Conservation (phyloP, 73 alveolate species). For the Halteria grandinella region DNA sequence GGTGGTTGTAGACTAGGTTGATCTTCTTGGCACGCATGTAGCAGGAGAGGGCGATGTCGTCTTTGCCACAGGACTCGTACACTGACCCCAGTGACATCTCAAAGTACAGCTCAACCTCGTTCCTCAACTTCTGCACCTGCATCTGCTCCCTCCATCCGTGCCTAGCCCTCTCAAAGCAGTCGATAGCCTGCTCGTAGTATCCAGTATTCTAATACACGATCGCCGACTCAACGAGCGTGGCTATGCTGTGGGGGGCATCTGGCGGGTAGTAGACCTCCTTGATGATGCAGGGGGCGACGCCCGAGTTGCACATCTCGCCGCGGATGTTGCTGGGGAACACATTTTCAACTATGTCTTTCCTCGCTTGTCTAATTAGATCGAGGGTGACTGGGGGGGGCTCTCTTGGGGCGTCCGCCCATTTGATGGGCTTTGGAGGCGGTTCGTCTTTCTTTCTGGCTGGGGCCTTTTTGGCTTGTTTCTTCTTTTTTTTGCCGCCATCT, state of each 20-base stretch:
- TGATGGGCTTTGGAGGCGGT: slow-evolving; percentile 77
- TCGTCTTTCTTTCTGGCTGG: slow-evolving; percentile 78
- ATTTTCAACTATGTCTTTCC: slow-evolving; percentile 70
- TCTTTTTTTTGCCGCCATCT: slow-evolving; percentile 60
- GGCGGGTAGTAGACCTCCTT: slow-evolving; percentile 91
- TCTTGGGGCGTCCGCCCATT: slow-evolving; percentile 74
- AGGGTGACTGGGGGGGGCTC: slow-evolving; percentile 62
- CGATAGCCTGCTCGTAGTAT: slow-evolving; percentile 81
- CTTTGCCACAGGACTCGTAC: slow-evolving; percentile 94
- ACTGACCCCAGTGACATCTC: slow-evolving; percentile 89
- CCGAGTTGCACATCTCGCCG: slow-evolving; percentile 79
- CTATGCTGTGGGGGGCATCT: slow-evolving; percentile 81
- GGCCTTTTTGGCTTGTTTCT: slow-evolving; percentile 61
- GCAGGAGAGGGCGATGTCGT: slow-evolving; percentile 89
- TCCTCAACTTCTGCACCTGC: slow-evolving; percentile 46
- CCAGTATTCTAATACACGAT: slow-evolving; percentile 79
- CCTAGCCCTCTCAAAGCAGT: slow-evolving; percentile 82
- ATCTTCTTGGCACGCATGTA: slow-evolving; percentile 86
- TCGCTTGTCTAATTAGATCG: slow-evolving; percentile 54
- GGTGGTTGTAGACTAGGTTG: slow-evolving; percentile 90
- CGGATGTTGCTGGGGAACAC: slow-evolving; percentile 72
- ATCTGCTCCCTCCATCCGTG: slow-evolving; percentile 48
- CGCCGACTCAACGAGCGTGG: slow-evolving; percentile 85
- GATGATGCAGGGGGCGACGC: slow-evolving; percentile 83
- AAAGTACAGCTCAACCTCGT: slow-evolving; percentile 82